A percentile compares a stretch with the other conserved stretches of the same genome.
Evolutionary conservation across 495 filamentous ascomycete species (phyloP).

Genomic region (Tuber aestivum): DNA sequence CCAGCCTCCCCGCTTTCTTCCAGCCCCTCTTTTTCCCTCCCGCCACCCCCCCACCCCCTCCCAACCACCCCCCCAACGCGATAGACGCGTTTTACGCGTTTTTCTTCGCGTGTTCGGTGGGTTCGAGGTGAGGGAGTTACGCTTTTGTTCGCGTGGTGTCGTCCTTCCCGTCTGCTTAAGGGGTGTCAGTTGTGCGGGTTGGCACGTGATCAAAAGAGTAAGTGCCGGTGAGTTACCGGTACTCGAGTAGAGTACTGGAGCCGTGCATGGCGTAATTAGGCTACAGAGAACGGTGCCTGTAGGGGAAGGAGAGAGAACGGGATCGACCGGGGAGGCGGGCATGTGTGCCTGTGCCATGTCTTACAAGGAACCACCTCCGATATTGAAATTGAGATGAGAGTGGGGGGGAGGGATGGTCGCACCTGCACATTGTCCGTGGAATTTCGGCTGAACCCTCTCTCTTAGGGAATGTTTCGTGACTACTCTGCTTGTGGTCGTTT

Average conservation of each 20-base stretch:
- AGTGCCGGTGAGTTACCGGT: neutral
- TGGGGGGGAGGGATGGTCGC: neutral
- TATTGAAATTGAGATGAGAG: neutral
- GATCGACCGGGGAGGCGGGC: neutral
- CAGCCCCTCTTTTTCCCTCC: neutral
- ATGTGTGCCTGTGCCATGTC: neutral
- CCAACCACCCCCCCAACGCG: neutral
- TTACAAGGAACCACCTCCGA: no score
- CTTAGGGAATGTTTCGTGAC: neutral
- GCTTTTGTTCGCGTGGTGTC: neutral
- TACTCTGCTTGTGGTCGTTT: neutral
- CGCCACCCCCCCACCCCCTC: neutral
- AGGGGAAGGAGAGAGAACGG: neutral
- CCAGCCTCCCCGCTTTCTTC: slow-evolving; percentile 5
- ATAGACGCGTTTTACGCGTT: neutral
- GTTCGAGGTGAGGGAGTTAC: neutral
- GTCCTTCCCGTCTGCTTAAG: neutral
- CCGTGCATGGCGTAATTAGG: slow-evolving; percentile 1
- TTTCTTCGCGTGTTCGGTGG: neutral
- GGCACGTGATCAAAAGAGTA: neutral
- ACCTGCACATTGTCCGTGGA: neutral
- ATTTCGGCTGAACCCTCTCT: neutral
- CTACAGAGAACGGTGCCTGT: neutral
- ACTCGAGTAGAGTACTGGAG: no score
- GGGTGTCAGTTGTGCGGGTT: neutral